These are phyloP conservation scores for Globisporangium parvum DNA, from an alignment of 352 stramenopile genomes.

Conservation along the genomic window DNA sequence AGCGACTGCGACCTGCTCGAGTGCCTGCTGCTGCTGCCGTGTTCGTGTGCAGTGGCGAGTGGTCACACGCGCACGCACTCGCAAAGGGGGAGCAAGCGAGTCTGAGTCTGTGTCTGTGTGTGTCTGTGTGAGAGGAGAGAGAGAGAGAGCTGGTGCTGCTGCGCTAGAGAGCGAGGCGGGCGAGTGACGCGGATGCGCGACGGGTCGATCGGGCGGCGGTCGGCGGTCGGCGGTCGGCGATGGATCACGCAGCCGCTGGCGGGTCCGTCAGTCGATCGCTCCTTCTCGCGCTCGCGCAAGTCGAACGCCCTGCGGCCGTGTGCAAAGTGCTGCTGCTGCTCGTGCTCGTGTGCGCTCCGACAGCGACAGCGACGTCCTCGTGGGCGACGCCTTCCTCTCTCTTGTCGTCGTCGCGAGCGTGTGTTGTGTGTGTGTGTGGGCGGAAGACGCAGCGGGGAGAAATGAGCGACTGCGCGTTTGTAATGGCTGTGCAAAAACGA, in stretches of 20 bases:
- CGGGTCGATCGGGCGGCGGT: not conserved
- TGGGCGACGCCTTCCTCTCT: not conserved
- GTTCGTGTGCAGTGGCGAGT: too few relatives aligned
- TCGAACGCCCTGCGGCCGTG: not conserved
- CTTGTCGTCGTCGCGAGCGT: not conserved
- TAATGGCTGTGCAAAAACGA: too few relatives aligned
- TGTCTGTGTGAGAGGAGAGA: too few relatives aligned
- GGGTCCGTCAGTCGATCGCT: not conserved
- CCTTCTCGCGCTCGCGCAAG: not conserved
- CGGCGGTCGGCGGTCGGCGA: not conserved
- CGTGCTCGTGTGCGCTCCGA: not conserved
- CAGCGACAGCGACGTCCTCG: not conserved
- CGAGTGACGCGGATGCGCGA: not conserved
- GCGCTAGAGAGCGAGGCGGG: too few relatives aligned
- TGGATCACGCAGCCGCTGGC: not conserved
- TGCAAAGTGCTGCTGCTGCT: not conserved
- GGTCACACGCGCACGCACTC: not conserved
- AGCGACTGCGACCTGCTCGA: not conserved
- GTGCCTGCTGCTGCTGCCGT: not conserved
- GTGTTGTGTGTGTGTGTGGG: too few relatives aligned
- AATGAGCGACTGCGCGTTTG: not conserved
- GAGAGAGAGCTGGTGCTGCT: too few relatives aligned
- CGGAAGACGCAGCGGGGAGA: slow-evolving; percentile 1
- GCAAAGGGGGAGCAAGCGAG: not conserved
- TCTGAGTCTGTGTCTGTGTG: too few relatives aligned